phyloP scores from a whole-genome alignment of 768 basidiomycete species.

The Naganishia kalamii region DNA sequence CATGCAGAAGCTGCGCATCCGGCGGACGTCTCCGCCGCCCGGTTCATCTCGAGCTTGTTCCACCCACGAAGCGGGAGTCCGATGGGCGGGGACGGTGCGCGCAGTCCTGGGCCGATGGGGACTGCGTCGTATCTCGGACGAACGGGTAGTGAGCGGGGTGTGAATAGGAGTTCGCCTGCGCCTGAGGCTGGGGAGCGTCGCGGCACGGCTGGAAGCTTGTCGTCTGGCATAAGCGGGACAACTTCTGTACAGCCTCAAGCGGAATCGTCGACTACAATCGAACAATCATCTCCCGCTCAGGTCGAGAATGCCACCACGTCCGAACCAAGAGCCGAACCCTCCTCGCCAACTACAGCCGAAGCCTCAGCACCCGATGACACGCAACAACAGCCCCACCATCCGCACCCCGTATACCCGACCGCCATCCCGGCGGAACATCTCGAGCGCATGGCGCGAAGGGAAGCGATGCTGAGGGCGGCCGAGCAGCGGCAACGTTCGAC shows the following conservation, averaged over 20 bases:
- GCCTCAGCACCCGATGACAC: background rate
- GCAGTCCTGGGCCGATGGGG: constrained; percentile 5
- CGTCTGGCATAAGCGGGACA: background rate
- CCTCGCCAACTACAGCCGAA: too few species aligned
- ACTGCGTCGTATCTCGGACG: constrained; percentile 11
- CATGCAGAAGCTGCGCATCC: background rate
- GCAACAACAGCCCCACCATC: background rate
- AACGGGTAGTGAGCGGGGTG: background rate
- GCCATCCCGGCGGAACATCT: constrained; percentile 1
- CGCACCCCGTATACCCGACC: constrained; percentile 2
- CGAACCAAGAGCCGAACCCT: background rate
- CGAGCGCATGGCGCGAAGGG: constrained; percentile 6
- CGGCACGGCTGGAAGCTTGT: background rate
- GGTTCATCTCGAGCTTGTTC: constrained; percentile 6
- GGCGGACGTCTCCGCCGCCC: background rate
- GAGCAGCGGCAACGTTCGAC: background rate
- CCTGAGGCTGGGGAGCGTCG: background rate
- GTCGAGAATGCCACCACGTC: background rate
- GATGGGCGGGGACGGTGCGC: background rate
- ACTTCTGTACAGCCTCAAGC: background rate
- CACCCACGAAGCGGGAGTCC: constrained; percentile 1
- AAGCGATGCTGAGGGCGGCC: background rate
- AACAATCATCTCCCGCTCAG: background rate
- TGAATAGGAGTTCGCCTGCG: background rate
- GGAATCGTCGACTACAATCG: background rate